phyloP scores from a whole-genome alignment of 768 basidiomycete genomes.

The Boletus pseudopeckii region DNA sequence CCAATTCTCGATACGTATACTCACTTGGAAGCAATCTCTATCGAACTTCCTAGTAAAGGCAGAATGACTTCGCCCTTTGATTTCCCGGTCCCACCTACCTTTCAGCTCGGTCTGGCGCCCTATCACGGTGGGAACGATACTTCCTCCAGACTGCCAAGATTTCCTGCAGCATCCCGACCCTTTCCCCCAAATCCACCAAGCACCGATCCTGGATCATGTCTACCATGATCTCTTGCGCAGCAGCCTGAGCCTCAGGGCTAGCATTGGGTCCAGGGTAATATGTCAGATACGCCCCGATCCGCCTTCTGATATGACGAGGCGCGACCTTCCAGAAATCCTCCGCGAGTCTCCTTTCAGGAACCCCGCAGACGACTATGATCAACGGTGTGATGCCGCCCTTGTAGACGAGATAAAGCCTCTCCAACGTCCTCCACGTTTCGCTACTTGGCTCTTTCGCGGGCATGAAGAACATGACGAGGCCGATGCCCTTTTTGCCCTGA shows the following conservation, averaged over 20 bases:
- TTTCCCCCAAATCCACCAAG: conserved; percentile 16
- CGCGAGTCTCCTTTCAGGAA: conserved; percentile 5
- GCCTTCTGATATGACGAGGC: conserved; percentile 8
- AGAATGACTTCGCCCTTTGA: background rate
- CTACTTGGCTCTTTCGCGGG: background rate
- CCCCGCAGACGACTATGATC: conserved; percentile 15
- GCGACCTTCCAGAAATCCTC: conserved; percentile 10
- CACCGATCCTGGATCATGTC: conserved; percentile 12
- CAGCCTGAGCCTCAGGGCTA: conserved; percentile 1
- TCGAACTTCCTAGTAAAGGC: background rate
- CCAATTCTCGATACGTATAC: conserved; percentile 2
- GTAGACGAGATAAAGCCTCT: conserved; percentile 12
- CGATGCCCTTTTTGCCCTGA: background rate
- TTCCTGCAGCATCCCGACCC: conserved; percentile 10
- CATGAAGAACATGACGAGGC: conserved; percentile 19
- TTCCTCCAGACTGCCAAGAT: conserved; percentile 19
- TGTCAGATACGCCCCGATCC: conserved; percentile 6
- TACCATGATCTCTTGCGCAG: conserved; percentile 10
- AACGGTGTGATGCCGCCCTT: conserved; percentile 15
- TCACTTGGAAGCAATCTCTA: background rate
- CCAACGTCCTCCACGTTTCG: conserved; percentile 13
- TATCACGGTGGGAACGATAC: conserved; percentile 15
- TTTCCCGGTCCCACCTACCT: background rate
- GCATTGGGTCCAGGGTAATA: conserved; percentile 13
- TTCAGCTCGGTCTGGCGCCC: background rate